A percentile compares a stretch with the other conserved stretches of the same genome.
These are phyloP conservation scores for Tremella mesenterica DNA, from an alignment of 768 basidiomycete genomes.

Conservation along the genomic window DNA sequence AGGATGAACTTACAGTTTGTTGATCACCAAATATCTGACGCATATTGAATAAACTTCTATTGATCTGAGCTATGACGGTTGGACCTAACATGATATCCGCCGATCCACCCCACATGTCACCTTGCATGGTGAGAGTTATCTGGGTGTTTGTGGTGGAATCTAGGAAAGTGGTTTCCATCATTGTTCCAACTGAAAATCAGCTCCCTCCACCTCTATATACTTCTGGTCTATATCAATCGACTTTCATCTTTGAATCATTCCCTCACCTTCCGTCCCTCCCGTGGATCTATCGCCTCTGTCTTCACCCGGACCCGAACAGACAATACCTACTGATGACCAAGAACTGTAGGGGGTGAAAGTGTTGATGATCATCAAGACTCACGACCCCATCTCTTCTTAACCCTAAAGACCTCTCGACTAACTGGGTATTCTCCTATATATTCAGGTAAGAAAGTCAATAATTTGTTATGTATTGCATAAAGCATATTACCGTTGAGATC, in stretches of 20 bases:
- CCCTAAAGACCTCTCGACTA: slow-evolving; percentile 30
- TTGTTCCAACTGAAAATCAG: slow-evolving; percentile 26
- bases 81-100: slow-evolving; percentile 33
- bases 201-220: no score
- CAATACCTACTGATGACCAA: no score
- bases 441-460: slow-evolving; percentile 30
- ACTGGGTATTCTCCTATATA: slow-evolving; percentile 25
- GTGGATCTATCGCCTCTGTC: no score
- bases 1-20: slow-evolving; percentile 31
- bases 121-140: slow-evolving; percentile 27
- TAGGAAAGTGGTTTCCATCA: slow-evolving; percentile 39
- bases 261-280: no score
- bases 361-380: no score
- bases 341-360: no score
- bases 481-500: slow-evolving; percentile 34
- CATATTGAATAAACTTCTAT: slow-evolving; percentile 32
- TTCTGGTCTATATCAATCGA: no score
- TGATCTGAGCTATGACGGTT: slow-evolving; percentile 38
- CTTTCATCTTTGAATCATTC: no score
- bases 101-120: slow-evolving; percentile 41
- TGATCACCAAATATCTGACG: slow-evolving; percentile 37
- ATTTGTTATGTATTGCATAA: slow-evolving; percentile 35
- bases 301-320: no score
- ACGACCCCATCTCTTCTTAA: slow-evolving; percentile 30
- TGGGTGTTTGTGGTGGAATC: slow-evolving; percentile 30